These are phyloP conservation scores for Phytophthora quininea DNA, from an alignment of 352 stramenopile species.

Conservation along the genomic window DNA sequence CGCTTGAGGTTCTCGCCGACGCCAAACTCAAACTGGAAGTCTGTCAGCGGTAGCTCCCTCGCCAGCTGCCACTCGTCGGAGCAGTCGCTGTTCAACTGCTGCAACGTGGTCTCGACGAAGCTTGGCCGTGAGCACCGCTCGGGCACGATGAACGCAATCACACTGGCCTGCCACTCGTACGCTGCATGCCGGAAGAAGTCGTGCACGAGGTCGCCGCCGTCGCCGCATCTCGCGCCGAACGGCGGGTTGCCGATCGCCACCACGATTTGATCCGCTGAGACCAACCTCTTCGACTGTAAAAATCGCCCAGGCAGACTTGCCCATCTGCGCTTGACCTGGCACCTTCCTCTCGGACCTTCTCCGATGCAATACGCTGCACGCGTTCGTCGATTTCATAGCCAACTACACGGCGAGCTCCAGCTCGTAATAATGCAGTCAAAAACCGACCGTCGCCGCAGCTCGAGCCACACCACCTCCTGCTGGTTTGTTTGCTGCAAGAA, in stretches of 20 bases:
- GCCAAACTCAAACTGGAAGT: slow-evolving; percentile 69
- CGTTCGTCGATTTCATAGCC: slow-evolving; percentile 66
- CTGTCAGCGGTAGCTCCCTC: slow-evolving; percentile 36
- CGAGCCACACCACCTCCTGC: slow-evolving; percentile 53
- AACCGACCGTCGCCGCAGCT: slow-evolving; percentile 77
- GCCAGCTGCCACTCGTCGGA: slow-evolving; percentile 36
- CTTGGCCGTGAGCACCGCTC: slow-evolving; percentile 49
- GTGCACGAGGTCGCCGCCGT: slow-evolving; percentile 54
- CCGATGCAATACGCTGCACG: slow-evolving; percentile 26
- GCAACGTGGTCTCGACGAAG: slow-evolving; percentile 52
- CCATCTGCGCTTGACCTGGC: slow-evolving; percentile 10
- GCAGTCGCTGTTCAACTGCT: slow-evolving; percentile 16
- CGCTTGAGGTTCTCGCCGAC: slow-evolving; percentile 34
- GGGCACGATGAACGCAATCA: slow-evolving; percentile 77
- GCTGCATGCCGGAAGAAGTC: slow-evolving; percentile 58
- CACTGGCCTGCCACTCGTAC: slow-evolving; percentile 48
- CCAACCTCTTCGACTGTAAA: slow-evolving; percentile 47
- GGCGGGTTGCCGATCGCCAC: slow-evolving; percentile 74
- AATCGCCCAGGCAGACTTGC: slow-evolving; percentile 49
- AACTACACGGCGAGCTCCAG: slow-evolving; percentile 48
- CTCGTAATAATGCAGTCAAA: slow-evolving; percentile 41
- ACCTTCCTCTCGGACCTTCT: slow-evolving; percentile 15
- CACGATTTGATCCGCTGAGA: slow-evolving; percentile 21
- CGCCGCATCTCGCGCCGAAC: slow-evolving; percentile 46
- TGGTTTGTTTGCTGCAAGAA: slow-evolving; percentile 16